phyloP scores from a whole-genome alignment of 2,329 filamentous ascomycete species.

The Pseudogymnoascus sp. region DNA sequence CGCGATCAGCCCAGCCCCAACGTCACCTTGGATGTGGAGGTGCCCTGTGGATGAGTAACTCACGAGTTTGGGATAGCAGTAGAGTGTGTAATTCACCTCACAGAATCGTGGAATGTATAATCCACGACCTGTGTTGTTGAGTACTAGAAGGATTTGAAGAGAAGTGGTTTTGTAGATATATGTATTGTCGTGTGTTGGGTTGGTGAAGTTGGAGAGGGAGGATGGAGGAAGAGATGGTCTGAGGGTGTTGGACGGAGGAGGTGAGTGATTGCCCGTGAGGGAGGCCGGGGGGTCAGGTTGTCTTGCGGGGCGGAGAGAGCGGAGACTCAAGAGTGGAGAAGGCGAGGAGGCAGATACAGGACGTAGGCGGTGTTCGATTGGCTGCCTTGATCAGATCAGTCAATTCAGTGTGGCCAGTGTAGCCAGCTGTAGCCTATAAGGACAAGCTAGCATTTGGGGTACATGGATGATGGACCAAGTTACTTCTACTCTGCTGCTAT shows the following conservation, averaged over 20 bases:
- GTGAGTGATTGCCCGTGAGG: background rate
- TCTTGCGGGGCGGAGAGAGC: slow-evolving; percentile 2
- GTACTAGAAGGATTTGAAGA: background rate
- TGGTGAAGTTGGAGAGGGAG: slow-evolving; percentile 14
- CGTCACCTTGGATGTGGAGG: background rate
- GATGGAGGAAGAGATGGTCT: slow-evolving; percentile 11
- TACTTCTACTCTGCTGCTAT: background rate
- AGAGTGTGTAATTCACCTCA: background rate
- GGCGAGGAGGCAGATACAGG: slow-evolving; percentile 11
- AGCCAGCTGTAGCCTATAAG: background rate
- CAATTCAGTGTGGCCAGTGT: background rate
- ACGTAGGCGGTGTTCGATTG: background rate
- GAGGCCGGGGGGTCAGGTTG: slow-evolving; percentile 4
- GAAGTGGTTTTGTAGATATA: background rate
- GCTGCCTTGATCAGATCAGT: background rate
- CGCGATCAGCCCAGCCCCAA: slow-evolving; percentile 4
- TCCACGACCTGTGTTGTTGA: slow-evolving; percentile 2
- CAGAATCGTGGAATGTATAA: slow-evolving; percentile 2
- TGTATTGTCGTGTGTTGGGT: background rate
- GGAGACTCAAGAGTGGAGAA: slow-evolving; percentile 7
- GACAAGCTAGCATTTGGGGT: background rate
- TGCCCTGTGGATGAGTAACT: background rate
- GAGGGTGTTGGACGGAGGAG: slow-evolving; percentile 7
- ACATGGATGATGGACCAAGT: background rate
- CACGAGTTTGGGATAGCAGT: background rate